These are phyloP conservation scores for Boletales sp. DNA, from an alignment of 768 basidiomycete species.

Conservation along the genomic window DNA sequence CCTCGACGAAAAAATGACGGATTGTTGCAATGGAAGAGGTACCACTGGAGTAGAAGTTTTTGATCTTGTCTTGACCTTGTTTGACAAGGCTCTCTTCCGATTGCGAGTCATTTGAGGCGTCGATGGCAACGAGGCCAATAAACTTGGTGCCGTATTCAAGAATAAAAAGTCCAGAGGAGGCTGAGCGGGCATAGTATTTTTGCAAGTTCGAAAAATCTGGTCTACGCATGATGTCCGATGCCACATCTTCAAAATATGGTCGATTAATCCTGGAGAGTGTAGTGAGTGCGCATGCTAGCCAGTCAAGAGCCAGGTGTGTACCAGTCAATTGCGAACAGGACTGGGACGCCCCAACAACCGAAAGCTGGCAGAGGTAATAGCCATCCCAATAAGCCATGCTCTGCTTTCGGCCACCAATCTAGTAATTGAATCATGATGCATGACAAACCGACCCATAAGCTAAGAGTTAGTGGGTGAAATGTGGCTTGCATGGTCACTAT, in stretches of 20 bases:
- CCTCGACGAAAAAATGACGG: conserved; percentile 74
- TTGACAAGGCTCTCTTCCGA: conserved; percentile 27
- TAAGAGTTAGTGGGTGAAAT: conserved; percentile 59
- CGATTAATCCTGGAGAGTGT: conserved; percentile 57
- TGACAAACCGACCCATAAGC: conserved; percentile 59
- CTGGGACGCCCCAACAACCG: conserved; percentile 56
- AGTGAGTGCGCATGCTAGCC: neutral
- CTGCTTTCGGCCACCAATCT: conserved; percentile 62
- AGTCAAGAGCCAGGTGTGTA: conserved; percentile 21
- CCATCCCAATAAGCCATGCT: conserved; percentile 46
- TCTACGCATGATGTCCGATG: conserved; percentile 48
- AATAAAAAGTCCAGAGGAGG: conserved; percentile 68
- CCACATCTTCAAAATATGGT: conserved; percentile 56
- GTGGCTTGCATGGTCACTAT: conserved; percentile 31
- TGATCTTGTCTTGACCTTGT: conserved; percentile 14
- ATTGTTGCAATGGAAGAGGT: conserved; percentile 56
- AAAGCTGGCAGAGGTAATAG: conserved; percentile 64
- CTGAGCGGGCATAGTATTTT: conserved; percentile 54
- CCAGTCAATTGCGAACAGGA: conserved; percentile 73
- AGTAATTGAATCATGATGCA: conserved; percentile 55
- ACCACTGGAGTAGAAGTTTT: conserved; percentile 24
- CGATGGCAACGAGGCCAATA: conserved; percentile 68
- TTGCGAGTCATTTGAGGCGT: conserved; percentile 48
- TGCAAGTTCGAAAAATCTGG: conserved; percentile 53
- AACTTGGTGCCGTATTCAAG: conserved; percentile 56